Evolutionary conservation across 148 eudicot genomes (phyloP), one percentile per base, ranked within the genome.

Genomic region (Chenopodium quinoa): DNA sequence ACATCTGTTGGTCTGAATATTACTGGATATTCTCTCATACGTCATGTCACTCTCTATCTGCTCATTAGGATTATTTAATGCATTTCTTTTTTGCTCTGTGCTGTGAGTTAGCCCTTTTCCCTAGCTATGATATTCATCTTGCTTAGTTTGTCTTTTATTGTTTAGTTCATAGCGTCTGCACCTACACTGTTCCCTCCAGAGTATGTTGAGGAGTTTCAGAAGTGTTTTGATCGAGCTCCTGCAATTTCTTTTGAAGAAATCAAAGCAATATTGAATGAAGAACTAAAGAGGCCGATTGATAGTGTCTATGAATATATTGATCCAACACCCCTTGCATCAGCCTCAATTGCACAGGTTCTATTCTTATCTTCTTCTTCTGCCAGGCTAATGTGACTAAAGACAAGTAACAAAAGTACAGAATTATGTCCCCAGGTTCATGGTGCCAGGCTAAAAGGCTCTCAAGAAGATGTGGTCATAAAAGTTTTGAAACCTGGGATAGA

Each of bases 401-500:
- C 60, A 67, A 81, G 71, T 78, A 52, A 85, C 77, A 67, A 44
- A 80, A 75, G 62, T 48, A 22, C 63, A 72, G 63, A 31, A 60
- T 64, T 71, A 75, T 40, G 56, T 86, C 68, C 77, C 63, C 91
- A 96, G 99, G 99, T 96, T 74, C 99, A 96, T 86, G 98, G 86
- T 83, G 99, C 99, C 79, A 91, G 91, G 89, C 85, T 96, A 46
- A 91, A 86, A 89, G 97, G 94, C 48, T 90, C 95, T 65, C 90
- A 85, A 84, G 98, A 88, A 82, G 95, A 96, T 82, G 98, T 96
- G 74, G 99, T 93, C 77, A 92, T 96, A 76, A 93, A 96, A 87
- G 98, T 96, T 82, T 86, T 96, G 88, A 96, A 96, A 90, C 99
- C 99, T 72, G 99, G 98, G 85, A 93, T 96, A 76, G 92, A 96